These are phyloP conservation scores for Pachyrhizus erosus DNA, from an alignment of 306 rosid genomes.

Conservation along the genomic window DNA sequence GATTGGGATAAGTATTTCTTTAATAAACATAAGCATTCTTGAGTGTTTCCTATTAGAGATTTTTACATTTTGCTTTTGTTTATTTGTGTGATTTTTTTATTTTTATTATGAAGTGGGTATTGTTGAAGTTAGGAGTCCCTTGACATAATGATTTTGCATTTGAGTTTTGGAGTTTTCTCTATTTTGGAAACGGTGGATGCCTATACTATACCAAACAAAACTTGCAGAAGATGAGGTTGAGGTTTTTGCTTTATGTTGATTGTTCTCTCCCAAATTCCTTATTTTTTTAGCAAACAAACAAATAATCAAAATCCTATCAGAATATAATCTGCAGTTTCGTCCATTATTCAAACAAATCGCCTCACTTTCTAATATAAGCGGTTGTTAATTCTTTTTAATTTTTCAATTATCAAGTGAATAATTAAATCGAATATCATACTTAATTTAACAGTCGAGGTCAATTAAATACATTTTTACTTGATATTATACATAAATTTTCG, in stretches of 20 bases:
- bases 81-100: not conserved
- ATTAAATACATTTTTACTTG: no score
- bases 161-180: not conserved
- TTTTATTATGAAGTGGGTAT: not conserved
- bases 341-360: no score
- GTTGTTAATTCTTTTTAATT: no score
- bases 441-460: no score
- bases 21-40: no score
- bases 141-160: not conserved
- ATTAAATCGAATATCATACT: no score
- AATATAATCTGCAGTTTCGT: not conserved
- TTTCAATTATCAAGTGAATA: no score
- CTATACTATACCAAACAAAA: constrained; percentile 3
- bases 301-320: constrained; percentile 41
- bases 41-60: not conserved
- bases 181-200: not conserved
- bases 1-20: no score
- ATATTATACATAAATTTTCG: no score
- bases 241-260: not conserved
- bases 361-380: no score
- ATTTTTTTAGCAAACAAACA: constrained; percentile 56
- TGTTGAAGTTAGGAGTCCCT: not conserved
- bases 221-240: not conserved
- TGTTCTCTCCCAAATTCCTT: not conserved
- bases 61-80: no score